phyloP scores from a whole-genome alignment of 805 yeast genomes.

The Komagataella pastoris region DNA sequence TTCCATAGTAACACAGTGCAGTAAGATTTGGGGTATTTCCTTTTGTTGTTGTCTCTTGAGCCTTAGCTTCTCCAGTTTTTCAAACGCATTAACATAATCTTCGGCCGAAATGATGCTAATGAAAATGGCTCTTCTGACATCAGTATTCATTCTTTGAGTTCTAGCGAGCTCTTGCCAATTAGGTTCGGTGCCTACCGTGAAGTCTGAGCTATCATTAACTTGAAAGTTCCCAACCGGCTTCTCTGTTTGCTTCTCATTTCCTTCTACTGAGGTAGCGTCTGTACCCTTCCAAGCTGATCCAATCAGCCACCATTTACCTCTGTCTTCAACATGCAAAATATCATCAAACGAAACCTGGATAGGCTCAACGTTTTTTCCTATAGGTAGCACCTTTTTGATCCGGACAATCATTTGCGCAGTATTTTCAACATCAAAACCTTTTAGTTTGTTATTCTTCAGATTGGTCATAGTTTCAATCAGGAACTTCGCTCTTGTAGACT shows the following conservation, averaged over 20 bases:
- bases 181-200: conserved; percentile 58
- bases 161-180: conserved; percentile 84
- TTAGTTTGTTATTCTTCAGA: conserved; percentile 74
- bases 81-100: conserved; percentile 80
- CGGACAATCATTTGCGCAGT: conserved; percentile 39
- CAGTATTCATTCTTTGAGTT: conserved; percentile 89
- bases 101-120: conserved; percentile 91
- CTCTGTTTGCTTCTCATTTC: not conserved
- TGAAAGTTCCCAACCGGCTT: conserved; percentile 6
- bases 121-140: conserved; percentile 85
- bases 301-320: conserved; percentile 98
- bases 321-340: conserved; percentile 58
- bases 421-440: conserved; percentile 33
- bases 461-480: conserved; percentile 76
- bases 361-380: conserved; percentile 49
- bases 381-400: conserved; percentile 50
- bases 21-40: conserved; percentile 74
- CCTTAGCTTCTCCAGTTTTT: conserved; percentile 66
- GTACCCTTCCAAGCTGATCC: conserved; percentile 96
- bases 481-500: conserved; percentile 52
- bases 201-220: conserved; percentile 24
- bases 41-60: conserved; percentile 70
- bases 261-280: conserved; percentile 9
- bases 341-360: conserved; percentile 76
- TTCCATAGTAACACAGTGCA: conserved; percentile 82